phyloP scores from a whole-genome alignment of 169 alveolate genomes.

The Cryptosporidium canis region DNA sequence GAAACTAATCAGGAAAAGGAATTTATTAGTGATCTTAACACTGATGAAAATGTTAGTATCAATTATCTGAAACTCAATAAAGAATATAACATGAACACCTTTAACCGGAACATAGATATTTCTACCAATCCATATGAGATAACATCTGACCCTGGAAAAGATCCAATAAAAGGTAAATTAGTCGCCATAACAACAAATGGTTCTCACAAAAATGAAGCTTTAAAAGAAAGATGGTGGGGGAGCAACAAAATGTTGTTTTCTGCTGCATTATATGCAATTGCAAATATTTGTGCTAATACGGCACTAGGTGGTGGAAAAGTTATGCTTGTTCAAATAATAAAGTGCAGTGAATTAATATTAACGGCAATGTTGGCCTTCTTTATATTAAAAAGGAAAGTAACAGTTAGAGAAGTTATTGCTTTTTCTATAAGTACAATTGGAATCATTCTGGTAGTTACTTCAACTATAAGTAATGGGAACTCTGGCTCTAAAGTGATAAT shows the following conservation, averaged over 20 bases:
- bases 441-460: constrained; percentile 54
- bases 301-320: constrained; percentile 75
- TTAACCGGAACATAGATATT: not conserved
- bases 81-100: not conserved
- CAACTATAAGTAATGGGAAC: constrained; percentile 18
- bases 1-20: not conserved
- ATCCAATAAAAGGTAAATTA: not conserved
- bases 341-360: constrained; percentile 72
- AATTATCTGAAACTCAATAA: not conserved
- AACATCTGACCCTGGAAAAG: not conserved
- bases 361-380: constrained; percentile 62
- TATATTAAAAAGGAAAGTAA: constrained; percentile 29
- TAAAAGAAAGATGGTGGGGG: constrained; percentile 56
- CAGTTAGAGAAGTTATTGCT: constrained; percentile 41
- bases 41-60: constrained; percentile 24
- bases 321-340: constrained; percentile 73
- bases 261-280: constrained; percentile 62
- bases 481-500: constrained; percentile 28
- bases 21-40: not conserved
- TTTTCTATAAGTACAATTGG: constrained; percentile 66
- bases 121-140: not conserved
- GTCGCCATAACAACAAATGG: not conserved
- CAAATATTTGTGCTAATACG: constrained; percentile 73
- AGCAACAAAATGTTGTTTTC: constrained; percentile 54
- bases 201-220: not conserved